Conservation (phyloP, 2,329 filamentous ascomycete genomes). For the Plectosphaerella plurivora region DNA sequence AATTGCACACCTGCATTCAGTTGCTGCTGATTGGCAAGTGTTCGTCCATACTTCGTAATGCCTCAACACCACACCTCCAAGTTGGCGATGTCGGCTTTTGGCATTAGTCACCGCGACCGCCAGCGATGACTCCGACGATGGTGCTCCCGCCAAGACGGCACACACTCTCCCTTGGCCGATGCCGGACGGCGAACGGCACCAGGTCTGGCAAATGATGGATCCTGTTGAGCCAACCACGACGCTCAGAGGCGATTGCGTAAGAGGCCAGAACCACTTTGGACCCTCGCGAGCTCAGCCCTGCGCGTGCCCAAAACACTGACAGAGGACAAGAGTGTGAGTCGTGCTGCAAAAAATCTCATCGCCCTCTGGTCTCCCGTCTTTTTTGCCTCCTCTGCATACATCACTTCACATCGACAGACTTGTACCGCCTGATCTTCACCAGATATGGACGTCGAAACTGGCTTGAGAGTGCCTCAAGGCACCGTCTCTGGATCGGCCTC, state of each 20-base stretch:
- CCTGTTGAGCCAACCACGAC: conserved; percentile 4
- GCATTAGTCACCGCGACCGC: background rate
- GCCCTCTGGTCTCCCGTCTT: background rate
- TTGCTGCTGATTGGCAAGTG: too few relatives aligned
- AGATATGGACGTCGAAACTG: conserved; percentile 6
- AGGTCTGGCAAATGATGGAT: background rate
- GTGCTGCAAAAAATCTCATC: background rate
- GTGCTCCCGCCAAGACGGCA: background rate
- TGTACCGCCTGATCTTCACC: background rate
- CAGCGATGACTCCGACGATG: background rate
- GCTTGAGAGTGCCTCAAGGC: conserved; percentile 4
- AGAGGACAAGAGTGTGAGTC: background rate
- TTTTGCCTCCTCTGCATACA: background rate
- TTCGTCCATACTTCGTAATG: too few relatives aligned
- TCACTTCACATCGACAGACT: background rate
- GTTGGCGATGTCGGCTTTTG: too few relatives aligned
- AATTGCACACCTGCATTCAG: background rate
- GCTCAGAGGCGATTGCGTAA: conserved; percentile 8
- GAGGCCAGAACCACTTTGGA: background rate
- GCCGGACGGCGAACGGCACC: background rate
- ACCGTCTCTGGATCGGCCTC: conserved; percentile 1
- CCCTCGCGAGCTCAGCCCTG: background rate
- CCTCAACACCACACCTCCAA: too few relatives aligned
- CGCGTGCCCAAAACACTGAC: background rate
- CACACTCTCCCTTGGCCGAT: background rate